Evolutionary conservation across 176 grass and related monocot species (phyloP).

Genomic region (Phyllostachys edulis): DNA sequence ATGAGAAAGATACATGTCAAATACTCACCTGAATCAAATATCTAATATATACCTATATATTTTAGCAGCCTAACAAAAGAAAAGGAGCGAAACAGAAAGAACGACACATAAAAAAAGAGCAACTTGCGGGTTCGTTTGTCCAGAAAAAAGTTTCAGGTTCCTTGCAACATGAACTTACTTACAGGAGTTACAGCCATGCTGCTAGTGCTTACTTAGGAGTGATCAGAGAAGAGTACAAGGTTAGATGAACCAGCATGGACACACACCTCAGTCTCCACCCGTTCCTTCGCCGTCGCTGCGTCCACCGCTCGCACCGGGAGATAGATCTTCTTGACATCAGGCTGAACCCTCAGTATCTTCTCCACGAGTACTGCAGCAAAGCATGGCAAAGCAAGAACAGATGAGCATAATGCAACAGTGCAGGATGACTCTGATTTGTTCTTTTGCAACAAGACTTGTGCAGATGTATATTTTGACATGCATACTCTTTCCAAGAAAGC

Average conservation of each 20-base stretch:
- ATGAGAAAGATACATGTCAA: neutral
- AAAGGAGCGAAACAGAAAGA: neutral
- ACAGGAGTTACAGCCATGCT: neutral
- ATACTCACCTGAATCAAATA: neutral
- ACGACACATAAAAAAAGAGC: neutral
- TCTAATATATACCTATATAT: neutral
- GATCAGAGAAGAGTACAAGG: neutral
- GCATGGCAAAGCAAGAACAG: neutral
- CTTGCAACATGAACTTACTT: neutral
- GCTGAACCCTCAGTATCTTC: conserved; percentile 85
- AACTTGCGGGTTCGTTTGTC: conserved; percentile 3
- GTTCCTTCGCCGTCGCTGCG: conserved; percentile 37
- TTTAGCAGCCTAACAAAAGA: neutral
- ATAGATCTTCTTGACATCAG: conserved; percentile 76
- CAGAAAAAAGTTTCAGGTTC: neutral
- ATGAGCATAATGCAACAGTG: neutral
- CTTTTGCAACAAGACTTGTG: neutral
- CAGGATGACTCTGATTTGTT: neutral
- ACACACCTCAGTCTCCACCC: conserved; percentile 72
- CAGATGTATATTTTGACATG: neutral
- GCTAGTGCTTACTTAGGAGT: neutral
- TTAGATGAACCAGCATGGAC: neutral
- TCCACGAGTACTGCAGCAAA: conserved; percentile 71
- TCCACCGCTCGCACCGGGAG: conserved; percentile 72
- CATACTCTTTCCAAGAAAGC: conserved; percentile 87